A percentile compares a stretch with the other conserved stretches of the same genome.
phyloP scores from a whole-genome alignment of 2,329 filamentous ascomycete species.

The Talaromyces sp. region DNA sequence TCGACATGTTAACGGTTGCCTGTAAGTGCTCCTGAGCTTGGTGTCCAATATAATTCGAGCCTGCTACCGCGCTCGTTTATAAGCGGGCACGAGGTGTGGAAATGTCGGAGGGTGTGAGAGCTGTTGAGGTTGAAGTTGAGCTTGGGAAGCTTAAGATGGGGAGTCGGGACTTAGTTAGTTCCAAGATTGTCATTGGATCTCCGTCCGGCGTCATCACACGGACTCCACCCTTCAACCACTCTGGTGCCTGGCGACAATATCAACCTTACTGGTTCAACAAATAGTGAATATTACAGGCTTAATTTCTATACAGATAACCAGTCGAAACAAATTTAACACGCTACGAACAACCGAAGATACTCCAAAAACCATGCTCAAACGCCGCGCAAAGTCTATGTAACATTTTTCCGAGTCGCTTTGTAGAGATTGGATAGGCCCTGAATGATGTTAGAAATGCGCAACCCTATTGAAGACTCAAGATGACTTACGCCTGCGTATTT shows the following conservation, averaged over 20 bases:
- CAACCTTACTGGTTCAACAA: neutral
- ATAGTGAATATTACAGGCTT: neutral
- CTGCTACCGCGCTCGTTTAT: constrained; percentile 25
- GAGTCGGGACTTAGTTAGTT: constrained; percentile 1
- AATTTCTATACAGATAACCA: neutral
- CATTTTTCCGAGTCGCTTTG: constrained; percentile 18
- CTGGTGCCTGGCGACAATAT: neutral
- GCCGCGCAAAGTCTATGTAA: neutral
- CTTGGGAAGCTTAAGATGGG: constrained; percentile 12
- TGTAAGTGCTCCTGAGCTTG: neutral
- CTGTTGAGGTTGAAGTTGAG: constrained; percentile 13
- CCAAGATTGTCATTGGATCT: constrained; percentile 8
- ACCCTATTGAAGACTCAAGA: neutral
- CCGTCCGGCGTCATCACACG: constrained; percentile 2
- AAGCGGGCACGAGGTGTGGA: constrained; percentile 24
- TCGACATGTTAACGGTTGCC: constrained; percentile 37
- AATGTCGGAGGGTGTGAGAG: constrained; percentile 9
- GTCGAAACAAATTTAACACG: neutral
- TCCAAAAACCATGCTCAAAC: neutral
- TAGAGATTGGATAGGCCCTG: constrained; percentile 22
- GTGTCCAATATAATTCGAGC: neutral
- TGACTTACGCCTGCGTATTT: constrained; percentile 69
- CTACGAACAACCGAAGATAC: neutral
- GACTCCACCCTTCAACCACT: constrained; percentile 9
- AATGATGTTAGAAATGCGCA: neutral